These are phyloP conservation scores for Hymenoscyphus fructigenus DNA, from an alignment of 2,329 filamentous ascomycete species.

Conservation along the genomic window DNA sequence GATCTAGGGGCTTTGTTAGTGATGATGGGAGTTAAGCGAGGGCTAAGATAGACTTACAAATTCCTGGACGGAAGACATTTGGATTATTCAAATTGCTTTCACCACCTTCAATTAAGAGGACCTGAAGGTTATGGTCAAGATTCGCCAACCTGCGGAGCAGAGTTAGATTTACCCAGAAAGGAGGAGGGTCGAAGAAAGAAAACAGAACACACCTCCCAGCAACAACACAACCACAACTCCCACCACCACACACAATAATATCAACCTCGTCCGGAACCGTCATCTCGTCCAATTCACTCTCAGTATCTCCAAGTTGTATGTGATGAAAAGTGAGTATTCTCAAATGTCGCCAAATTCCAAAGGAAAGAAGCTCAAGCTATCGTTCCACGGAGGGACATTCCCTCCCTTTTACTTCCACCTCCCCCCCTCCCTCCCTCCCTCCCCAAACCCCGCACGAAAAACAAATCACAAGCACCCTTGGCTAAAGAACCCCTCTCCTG, in stretches of 20 bases:
- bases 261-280: slow-evolving; percentile 45
- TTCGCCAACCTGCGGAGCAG: slow-evolving; percentile 46
- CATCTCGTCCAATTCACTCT: slow-evolving; percentile 23
- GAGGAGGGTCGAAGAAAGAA: neutral
- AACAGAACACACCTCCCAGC: slow-evolving; percentile 41
- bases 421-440: neutral
- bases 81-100: slow-evolving; percentile 52
- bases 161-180: slow-evolving; percentile 1
- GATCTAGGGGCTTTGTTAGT: slow-evolving; percentile 25
- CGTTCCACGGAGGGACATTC: neutral
- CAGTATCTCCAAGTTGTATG: neutral
- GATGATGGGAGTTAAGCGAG: slow-evolving; percentile 39
- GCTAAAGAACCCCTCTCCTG: slow-evolving; percentile 12
- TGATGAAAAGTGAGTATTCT: neutral
- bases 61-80: slow-evolving; percentile 50
- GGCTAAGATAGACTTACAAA: slow-evolving; percentile 47
- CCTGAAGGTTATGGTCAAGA: slow-evolving; percentile 44
- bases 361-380: neutral
- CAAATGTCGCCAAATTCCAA: neutral
- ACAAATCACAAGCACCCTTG: neutral
- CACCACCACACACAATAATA: slow-evolving; percentile 51
- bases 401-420: neutral
- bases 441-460: slow-evolving; percentile 11
- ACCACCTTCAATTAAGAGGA: slow-evolving; percentile 55
- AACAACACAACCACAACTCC: slow-evolving; percentile 49